Base-by-base conservation (phyloP, 352 stramenopile species). In the Globisporangium nagaii region DNA sequence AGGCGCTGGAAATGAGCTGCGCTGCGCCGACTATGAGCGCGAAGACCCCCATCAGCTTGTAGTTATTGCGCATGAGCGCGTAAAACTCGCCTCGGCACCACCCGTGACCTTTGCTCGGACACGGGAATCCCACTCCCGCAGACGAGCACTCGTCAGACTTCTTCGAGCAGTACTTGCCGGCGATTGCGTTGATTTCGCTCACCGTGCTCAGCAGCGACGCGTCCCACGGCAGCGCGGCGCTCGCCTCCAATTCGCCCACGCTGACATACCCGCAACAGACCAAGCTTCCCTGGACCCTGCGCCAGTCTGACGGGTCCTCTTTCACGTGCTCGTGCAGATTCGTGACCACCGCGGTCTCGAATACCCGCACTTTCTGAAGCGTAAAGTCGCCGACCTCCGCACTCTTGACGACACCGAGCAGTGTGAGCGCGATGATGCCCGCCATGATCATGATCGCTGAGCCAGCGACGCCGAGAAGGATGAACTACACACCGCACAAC, bases 11-110 rank as follows among this genome's bases (percentile, higher is more conserved):
- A 2, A 87, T 12, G 0, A 86, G 22, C 66, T 90, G 69, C n/a
- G 55, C 40, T 9, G 32, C 25, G 20, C 79, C 76, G 3, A 90
- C 46, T 1, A 63, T 54, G 43, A 90, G 58, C 0, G 72, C 66
- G 32, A 73, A 80, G 1, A 69, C 62, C 0, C 74, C 65, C 1
- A 87, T 64, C 4, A 85, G 32, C 10, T 60, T 68, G 53, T 80
- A 84, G 40, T 87, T 86, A 0, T 46, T 58, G 20, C 57, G 58
- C 46, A 84, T 78, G 15, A 73, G 61, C 39, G 54, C 32, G 15
- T 87, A 62, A n/a, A 90, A 56, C 28, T 72, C 60, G 6, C 41
- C 15, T 8, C 79, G 76, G 54, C 79, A 90, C 74, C 73, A 90
- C 8, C 51, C 39, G 7, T 60, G 54, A 31, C 56, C 63, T 37